Conservation (phyloP, 495 filamentous ascomycete genomes). For the Hypoxylon rickii region DNA sequence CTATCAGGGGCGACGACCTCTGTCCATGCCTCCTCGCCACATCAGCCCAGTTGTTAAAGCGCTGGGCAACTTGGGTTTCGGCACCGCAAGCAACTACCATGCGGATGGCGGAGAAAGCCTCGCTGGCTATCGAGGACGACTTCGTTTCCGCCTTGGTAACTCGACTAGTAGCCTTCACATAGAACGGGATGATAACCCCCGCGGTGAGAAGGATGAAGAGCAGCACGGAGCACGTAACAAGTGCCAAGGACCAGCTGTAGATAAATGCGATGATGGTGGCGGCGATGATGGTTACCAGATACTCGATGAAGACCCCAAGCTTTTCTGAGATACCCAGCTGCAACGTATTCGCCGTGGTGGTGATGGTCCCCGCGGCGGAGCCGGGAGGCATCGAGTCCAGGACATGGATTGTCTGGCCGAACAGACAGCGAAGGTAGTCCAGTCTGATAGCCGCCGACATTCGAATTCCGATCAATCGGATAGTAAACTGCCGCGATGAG, state of each 20-base stretch:
- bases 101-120: constrained; percentile 58
- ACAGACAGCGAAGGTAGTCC: constrained; percentile 56
- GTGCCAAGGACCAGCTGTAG: constrained; percentile 61
- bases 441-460: constrained; percentile 58
- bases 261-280: constrained; percentile 57
- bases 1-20: constrained; percentile 51
- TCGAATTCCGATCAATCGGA: constrained; percentile 54
- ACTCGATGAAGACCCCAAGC: constrained; percentile 51
- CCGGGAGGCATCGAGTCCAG: constrained; percentile 62
- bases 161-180: constrained; percentile 56
- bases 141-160: constrained; percentile 50
- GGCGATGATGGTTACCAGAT: constrained; percentile 44
- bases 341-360: constrained; percentile 60
- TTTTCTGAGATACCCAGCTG: constrained; percentile 65
- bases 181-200: constrained; percentile 60
- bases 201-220: constrained; percentile 60
- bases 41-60: constrained; percentile 61
- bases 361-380: constrained; percentile 61
- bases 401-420: constrained; percentile 58
- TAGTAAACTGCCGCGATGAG: constrained; percentile 43
- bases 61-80: constrained; percentile 54
- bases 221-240: constrained; percentile 61
- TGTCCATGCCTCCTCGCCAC: constrained; percentile 58
- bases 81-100: constrained; percentile 70
- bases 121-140: constrained; percentile 62